These are phyloP conservation scores for Umbelopsis sp. DNA, from an alignment of 371 early-diverging fungal genomes.

Conservation along the genomic window DNA sequence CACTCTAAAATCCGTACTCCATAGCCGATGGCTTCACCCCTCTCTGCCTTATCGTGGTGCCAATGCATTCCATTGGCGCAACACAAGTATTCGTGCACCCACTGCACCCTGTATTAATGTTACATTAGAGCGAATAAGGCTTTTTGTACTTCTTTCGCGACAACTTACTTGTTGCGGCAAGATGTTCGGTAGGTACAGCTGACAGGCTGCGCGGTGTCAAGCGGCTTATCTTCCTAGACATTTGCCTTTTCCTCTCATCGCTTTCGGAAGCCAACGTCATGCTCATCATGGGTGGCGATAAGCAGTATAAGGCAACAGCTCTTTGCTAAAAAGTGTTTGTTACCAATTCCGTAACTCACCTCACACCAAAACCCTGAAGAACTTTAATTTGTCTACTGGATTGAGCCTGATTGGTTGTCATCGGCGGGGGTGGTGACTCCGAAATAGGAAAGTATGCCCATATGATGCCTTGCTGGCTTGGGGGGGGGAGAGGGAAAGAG, in stretches of 20 bases:
- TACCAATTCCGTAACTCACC: neutral
- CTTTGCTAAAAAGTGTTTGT: slow-evolving; percentile 2
- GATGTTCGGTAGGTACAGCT: neutral
- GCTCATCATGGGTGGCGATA: neutral
- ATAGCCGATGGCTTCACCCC: too few relatives aligned
- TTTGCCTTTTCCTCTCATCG: neutral
- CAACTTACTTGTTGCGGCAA: neutral
- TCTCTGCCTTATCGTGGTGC: too few relatives aligned
- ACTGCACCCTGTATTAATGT: neutral
- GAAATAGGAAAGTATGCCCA: slow-evolving; percentile 1
- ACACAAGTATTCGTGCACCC: neutral
- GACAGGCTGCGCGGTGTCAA: neutral
- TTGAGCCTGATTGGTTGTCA: neutral
- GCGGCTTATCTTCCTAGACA: neutral
- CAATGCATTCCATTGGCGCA: neutral
- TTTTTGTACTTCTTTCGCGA: neutral
- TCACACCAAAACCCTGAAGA: slow-evolving; percentile 4
- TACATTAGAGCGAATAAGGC: neutral
- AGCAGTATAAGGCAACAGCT: slow-evolving; percentile 4
- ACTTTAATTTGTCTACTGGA: neutral
- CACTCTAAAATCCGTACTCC: too few relatives aligned
- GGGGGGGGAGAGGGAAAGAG: neutral
- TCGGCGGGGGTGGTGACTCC: neutral
- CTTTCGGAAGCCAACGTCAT: slow-evolving; percentile 12
- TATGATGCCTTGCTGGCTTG: slow-evolving; percentile 1